phyloP scores from a whole-genome alignment of 164 flowering plant genomes.

The Vitis cinerea region DNA sequence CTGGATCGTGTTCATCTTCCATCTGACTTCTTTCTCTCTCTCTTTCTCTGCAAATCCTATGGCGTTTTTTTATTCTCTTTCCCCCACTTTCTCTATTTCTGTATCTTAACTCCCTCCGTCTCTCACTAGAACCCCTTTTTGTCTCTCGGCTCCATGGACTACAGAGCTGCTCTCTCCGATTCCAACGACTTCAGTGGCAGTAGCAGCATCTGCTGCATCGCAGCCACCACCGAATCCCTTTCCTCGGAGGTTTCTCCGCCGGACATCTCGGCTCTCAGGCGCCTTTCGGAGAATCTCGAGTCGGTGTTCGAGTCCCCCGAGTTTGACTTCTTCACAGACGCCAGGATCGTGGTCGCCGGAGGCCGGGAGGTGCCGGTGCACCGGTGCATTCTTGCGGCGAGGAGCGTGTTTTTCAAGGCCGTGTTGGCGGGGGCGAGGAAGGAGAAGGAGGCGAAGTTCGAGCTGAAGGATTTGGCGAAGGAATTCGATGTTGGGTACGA shows the following conservation, averaged over 20 bases:
- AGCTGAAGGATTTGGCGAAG: slow-evolving; percentile 54
- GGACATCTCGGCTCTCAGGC: slow-evolving; percentile 40
- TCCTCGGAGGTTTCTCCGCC: slow-evolving; percentile 25
- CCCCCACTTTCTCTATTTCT: background rate
- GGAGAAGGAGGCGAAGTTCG: slow-evolving; percentile 30
- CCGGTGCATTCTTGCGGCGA: slow-evolving; percentile 62
- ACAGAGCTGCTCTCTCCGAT: slow-evolving; percentile 42
- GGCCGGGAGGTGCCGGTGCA: slow-evolving; percentile 57
- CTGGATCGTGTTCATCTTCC: too few relatives aligned
- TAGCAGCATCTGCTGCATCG: slow-evolving; percentile 39
- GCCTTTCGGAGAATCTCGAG: slow-evolving; percentile 52
- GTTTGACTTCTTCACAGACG: slow-evolving; percentile 54
- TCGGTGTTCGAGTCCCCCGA: slow-evolving; percentile 40
- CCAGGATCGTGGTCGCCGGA: slow-evolving; percentile 35
- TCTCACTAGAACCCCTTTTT: slow-evolving; percentile 22
- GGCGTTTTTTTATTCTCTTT: background rate
- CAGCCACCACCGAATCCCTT: slow-evolving; percentile 23
- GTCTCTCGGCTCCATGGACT: too few relatives aligned
- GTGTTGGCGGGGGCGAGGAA: slow-evolving; percentile 32
- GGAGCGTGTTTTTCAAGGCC: slow-evolving; percentile 59
- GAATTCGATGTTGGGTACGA: slow-evolving; percentile 64
- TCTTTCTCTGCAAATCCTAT: background rate
- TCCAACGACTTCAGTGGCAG: slow-evolving; percentile 58
- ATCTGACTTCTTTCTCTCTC: background rate
- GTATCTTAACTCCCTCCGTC: background rate